Evolutionary conservation across 2,329 filamentous ascomycete genomes (phyloP).

Genomic region (Pyrenophora teres): DNA sequence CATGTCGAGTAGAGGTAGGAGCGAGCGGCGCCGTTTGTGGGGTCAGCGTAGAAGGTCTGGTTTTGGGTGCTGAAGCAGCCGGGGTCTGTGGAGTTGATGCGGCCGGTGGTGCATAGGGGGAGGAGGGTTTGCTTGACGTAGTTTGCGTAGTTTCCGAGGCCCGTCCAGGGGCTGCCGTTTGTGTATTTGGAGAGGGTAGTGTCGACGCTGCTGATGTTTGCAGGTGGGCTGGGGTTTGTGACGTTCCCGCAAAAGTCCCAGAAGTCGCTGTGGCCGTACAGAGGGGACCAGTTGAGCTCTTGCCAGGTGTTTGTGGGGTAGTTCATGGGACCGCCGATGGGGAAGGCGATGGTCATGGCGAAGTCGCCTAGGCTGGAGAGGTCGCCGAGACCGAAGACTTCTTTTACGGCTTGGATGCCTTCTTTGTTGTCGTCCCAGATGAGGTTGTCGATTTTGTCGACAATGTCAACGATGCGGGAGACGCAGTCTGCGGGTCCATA

Average conservation of each 20-base stretch:
- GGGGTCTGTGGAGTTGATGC: conserved; percentile 48
- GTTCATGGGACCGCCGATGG: conserved; percentile 54
- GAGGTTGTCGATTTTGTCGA: conserved; percentile 57
- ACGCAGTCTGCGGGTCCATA: conserved; percentile 57
- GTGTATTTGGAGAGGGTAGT: conserved; percentile 56
- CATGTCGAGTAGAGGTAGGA: conserved; percentile 60
- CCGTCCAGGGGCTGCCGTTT: conserved; percentile 55
- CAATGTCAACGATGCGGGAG: conserved; percentile 54
- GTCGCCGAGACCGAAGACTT: conserved; percentile 54
- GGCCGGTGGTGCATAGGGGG: conserved; percentile 50
- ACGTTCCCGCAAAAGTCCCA: conserved; percentile 60
- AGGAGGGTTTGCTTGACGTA: conserved; percentile 56
- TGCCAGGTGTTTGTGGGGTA: conserved; percentile 61
- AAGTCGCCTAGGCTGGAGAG: conserved; percentile 55
- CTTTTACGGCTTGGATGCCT: conserved; percentile 54
- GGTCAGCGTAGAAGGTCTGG: conserved; percentile 51
- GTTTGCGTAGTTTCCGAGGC: conserved; percentile 58
- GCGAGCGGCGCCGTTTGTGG: conserved; percentile 48
- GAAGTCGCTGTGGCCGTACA: conserved; percentile 53
- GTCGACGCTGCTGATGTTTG: conserved; percentile 53
- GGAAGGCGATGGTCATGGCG: conserved; percentile 55
- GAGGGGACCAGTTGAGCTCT: conserved; percentile 57
- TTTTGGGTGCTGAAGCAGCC: conserved; percentile 55
- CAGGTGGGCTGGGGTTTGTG: conserved; percentile 53
- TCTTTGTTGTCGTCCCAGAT: conserved; percentile 49